Percentiles rank a stretch among this genome's conserved stretches.
phyloP scores from a whole-genome alignment of 176 grass and related monocot genomes.

The Microstegium vimineum region DNA sequence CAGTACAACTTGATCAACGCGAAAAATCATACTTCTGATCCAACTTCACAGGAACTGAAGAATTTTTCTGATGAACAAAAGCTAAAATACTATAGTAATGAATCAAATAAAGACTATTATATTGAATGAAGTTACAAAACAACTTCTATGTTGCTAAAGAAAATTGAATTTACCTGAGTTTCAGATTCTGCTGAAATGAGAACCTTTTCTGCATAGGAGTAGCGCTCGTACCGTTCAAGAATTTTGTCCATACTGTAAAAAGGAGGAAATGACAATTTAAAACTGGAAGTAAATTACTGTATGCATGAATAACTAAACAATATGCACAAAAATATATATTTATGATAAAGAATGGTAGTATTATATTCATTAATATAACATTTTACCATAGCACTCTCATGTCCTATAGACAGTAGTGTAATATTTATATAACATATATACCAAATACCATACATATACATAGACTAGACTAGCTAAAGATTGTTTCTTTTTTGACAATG shows the following conservation, averaged over 20 bases:
- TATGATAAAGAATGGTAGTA: not conserved
- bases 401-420: not conserved
- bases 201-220: slow-evolving; percentile 65
- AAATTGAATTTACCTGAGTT: slow-evolving; percentile 46
- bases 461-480: not conserved
- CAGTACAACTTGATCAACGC: not conserved
- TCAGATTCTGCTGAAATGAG: slow-evolving; percentile 56
- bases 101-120: not conserved
- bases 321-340: not conserved
- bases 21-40: not conserved
- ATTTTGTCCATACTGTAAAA: slow-evolving; percentile 86
- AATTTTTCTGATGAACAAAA: not conserved
- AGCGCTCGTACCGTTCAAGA: slow-evolving; percentile 78
- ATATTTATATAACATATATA: not conserved
- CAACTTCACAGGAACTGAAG: not conserved
- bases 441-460: not conserved
- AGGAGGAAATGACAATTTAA: not conserved
- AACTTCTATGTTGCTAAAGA: not conserved
- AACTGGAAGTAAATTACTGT: not conserved
- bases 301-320: not conserved
- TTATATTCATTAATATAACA: not conserved
- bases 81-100: not conserved
- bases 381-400: not conserved
- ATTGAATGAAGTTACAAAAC: not conserved
- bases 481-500: not conserved